Percentiles rank a stretch among this genome's conserved stretches.
phyloP scores from a whole-genome alignment of 83 land plant genomes.

The Picea abies region DNA sequence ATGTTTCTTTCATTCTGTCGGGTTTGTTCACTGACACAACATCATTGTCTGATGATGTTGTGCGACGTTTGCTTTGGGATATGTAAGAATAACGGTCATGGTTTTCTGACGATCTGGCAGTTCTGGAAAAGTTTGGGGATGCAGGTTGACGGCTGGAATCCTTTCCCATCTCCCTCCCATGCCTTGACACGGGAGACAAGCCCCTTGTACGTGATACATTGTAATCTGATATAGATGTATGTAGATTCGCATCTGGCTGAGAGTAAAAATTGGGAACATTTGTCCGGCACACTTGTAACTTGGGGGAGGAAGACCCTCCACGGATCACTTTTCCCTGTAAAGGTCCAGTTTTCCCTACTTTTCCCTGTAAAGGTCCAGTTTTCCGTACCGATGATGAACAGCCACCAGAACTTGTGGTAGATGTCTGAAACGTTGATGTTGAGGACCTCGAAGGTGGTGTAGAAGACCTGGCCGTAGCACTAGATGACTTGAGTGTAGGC shows the following conservation, averaged over 20 bases:
- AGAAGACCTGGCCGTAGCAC: background rate
- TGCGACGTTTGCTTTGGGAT: background rate
- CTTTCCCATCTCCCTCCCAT: slow-evolving; percentile 4
- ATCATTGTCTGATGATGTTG: background rate
- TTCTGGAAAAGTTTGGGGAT: slow-evolving; percentile 16
- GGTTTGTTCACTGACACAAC: background rate
- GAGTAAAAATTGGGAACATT: background rate
- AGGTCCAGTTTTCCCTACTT: slow-evolving; percentile 11
- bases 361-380: slow-evolving; percentile 8
- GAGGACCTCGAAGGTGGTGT: slow-evolving; percentile 9
- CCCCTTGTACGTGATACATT: slow-evolving; percentile 11
- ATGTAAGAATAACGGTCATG: background rate
- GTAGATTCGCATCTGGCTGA: slow-evolving; percentile 15
- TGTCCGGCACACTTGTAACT: background rate
- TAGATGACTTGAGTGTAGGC: slow-evolving; percentile 6
- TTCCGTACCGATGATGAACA: slow-evolving; percentile 9
- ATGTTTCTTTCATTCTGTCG: background rate
- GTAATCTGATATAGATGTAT: slow-evolving; percentile 10
- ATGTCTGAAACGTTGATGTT: background rate
- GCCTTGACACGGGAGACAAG: slow-evolving; percentile 3
- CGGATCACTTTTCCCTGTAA: background rate
- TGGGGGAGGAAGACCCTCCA: background rate
- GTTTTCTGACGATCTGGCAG: slow-evolving; percentile 9
- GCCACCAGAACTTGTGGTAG: slow-evolving; percentile 3
- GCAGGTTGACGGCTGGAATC: slow-evolving; percentile 6